Base-by-base conservation (phyloP, 352 stramenopile genomes). In the Phytophthora quininea region DNA sequence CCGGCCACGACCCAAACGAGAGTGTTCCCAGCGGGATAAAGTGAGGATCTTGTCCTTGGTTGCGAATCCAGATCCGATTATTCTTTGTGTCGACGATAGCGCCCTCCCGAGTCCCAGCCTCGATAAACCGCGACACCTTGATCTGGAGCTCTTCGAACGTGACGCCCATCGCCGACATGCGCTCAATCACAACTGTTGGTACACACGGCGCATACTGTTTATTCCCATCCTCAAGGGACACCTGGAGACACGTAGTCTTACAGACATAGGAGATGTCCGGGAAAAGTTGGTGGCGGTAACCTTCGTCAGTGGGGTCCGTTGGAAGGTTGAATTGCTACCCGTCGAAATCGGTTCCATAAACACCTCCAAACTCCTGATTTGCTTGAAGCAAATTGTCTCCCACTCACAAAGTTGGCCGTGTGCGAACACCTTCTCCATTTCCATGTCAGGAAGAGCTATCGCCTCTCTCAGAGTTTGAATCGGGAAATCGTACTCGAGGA, bases 1-100 rank as follows among this genome's bases (percentile, higher is more conserved):
- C 64, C 58, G 72, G 63, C 72, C 63, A 79, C 50, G 37, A 65
- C 31, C 73, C 68, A 30, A 80, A 77, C 49, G 72, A 49, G 27
- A 80, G 71, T 19, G 30, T 11, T 7, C 27, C 71, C 47, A 79
- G 38, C 29, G 45, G 0, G 2, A 54, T 54, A 49, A 69, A 71
- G 27, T 54, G 65, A 14, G 63, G 67, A 10, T 57, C 33, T 40
- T 67, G 4, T 12, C 46, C 43, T 60, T 43, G 62, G 49, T 80
- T 73, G 58, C 60, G 58, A 38, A 80, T 74, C 59, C 63, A 76
- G 2, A 69, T 53, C 3, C 49, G 60, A 66, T 72, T 30, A 4
- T 43, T 58, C 54, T 57, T 63, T 11, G 54, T 80, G 37, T 74
- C 61, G 11, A 77, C 49, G 37, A 77, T 37, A 0, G 67, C 56